A percentile compares a stretch with the other conserved stretches of the same genome.
These are phyloP conservation scores for Lotmaria passim DNA, from an alignment of 208 protist genomes.

Conservation along the genomic window DNA sequence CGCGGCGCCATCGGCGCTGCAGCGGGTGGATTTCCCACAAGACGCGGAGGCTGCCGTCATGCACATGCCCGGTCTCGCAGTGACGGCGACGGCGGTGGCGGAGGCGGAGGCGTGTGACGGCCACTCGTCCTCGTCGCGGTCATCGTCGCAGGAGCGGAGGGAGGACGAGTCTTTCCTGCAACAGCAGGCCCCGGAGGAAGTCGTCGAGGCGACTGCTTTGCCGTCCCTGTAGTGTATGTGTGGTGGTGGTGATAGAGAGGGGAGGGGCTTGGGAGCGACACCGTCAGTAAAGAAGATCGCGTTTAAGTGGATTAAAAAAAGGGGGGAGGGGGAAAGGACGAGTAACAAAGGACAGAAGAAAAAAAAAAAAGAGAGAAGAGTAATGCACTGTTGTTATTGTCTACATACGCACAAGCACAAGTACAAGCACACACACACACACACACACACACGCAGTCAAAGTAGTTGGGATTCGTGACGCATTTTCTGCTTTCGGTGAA, in stretches of 20 bases:
- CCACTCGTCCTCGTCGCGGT: neutral
- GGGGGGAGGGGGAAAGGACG: no score
- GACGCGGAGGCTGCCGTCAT: neutral
- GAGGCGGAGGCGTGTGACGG: neutral
- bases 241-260: neutral
- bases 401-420: neutral
- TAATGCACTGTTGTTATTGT: no score
- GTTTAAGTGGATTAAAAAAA: no score
- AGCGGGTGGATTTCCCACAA: neutral
- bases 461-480: neutral
- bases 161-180: slow-evolving; percentile 29
- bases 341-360: no score
- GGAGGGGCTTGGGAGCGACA: no score
- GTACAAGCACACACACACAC: neutral
- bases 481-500: no score
- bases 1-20: neutral
- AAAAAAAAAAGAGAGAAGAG: no score
- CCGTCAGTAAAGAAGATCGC: neutral
- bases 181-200: slow-evolving; percentile 12
- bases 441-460: neutral
- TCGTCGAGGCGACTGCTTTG: slow-evolving; percentile 20
- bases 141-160: slow-evolving; percentile 5
- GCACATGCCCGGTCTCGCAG: neutral
- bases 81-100: neutral
- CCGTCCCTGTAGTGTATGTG: slow-evolving; percentile 12